Base-by-base conservation (phyloP, 2,329 filamentous ascomycete genomes). In the Exserohilum turcica region DNA sequence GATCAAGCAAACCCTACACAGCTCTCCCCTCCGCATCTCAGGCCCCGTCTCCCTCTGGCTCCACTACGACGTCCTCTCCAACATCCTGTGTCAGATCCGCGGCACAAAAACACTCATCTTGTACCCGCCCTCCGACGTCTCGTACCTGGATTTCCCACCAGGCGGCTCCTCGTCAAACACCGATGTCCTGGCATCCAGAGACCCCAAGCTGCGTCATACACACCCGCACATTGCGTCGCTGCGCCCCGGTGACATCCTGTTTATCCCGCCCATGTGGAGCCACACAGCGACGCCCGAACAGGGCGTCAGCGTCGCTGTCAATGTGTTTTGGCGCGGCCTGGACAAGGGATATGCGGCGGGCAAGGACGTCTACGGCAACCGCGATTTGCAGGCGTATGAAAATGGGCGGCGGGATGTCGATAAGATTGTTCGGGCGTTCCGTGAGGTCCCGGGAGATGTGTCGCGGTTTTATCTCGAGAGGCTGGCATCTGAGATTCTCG, bases 31-130 rank as follows among this genome's bases (percentile, higher is more conserved):
- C 19, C 83, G 91, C 16, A 86, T 96, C 54, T 93, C 89, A 3
- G 90, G 90, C 0, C 84, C 84, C 1, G 89, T 93, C 9, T 88
- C 86, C 35, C 90, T 96, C 84, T 96, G 92, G 92, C 79, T 96
- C 28, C 91, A 95, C 74, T 95, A 94, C 77, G 90, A 95, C 75
- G 90, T 94, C 13, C 92, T 95, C 82, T 90, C 91, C 43, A 96
- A 96, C 65, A 80, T 96, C 3, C 87, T 94, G 55, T 91, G 87
- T 65, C 92, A 96, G 69, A 82, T 96, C 45, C 76, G 78, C 32
- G 91, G 92, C 4, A 81, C 82, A 1, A 95, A 94, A 69, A 82
- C 83, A 24, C 80, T 95, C 52, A 74, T 91, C 4, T 80, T 96
- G 1, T 96, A 91, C 70, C 91, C 90, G 1, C 92, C 92, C 0